Evolutionary conservation across 192 early-diverging fungal species (phyloP).

Genomic region (Piromyces finnis): DNA sequence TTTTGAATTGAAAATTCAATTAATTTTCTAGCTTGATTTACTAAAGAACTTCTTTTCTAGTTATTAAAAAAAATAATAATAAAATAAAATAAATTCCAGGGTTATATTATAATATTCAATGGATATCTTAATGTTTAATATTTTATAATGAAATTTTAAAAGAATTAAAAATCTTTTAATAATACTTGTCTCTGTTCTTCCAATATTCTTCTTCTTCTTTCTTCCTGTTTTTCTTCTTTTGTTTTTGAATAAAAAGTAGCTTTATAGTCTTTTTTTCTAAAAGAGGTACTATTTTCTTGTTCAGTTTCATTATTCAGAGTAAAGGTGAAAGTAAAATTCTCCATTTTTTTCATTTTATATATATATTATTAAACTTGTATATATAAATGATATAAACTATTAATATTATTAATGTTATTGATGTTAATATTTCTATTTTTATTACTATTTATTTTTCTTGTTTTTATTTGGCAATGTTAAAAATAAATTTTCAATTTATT

Average conservation of each 20-base stretch:
- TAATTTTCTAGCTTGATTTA: neutral
- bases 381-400: no score
- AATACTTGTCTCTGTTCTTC: neutral
- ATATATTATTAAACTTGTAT: no score
- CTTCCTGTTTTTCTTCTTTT: neutral
- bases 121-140: no score
- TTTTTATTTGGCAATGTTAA: no score
- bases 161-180: no score
- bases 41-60: neutral
- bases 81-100: no score
- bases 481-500: no score
- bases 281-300: neutral
- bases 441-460: no score
- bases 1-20: neutral
- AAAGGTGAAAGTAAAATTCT: neutral
- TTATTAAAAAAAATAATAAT: no score
- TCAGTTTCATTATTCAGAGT: neutral
- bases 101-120: no score
- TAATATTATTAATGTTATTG: neutral
- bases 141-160: no score
- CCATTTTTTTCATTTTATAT: neutral
- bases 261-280: neutral
- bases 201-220: neutral
- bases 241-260: neutral
- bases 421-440: no score